Percentiles rank a stretch among this genome's conserved stretches.
phyloP scores from a whole-genome alignment of 2,329 filamentous ascomycete genomes.

The Blastomyces gilchristii region DNA sequence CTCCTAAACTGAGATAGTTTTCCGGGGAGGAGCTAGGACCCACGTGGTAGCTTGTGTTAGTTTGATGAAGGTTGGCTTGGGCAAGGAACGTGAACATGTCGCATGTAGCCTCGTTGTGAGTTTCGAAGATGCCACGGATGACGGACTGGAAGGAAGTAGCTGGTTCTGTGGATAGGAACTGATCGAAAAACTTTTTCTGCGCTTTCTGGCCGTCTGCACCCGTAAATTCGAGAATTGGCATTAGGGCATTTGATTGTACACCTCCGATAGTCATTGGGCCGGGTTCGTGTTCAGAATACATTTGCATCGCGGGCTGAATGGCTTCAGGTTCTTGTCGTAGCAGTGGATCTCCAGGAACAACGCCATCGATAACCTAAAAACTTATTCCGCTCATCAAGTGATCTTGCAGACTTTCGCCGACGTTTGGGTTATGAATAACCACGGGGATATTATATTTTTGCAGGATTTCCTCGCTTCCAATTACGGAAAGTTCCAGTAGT shows the following conservation, averaged over 20 bases:
- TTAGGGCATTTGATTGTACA: conserved; percentile 10
- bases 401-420: conserved; percentile 45
- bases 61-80: conserved; percentile 20
- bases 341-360: conserved; percentile 30
- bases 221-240: conserved; percentile 12
- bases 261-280: conserved; percentile 11
- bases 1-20: conserved; percentile 15
- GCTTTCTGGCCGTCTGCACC: neutral
- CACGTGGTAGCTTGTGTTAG: conserved; percentile 6
- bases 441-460: neutral
- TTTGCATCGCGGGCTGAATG: conserved; percentile 31
- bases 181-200: neutral
- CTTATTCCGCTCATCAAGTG: conserved; percentile 30
- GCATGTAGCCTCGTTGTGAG: neutral
- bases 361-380: conserved; percentile 20
- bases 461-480: conserved; percentile 34
- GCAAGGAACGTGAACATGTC: conserved; percentile 25
- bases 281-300: conserved; percentile 9
- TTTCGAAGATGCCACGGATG: neutral
- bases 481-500: conserved; percentile 50
- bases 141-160: neutral
- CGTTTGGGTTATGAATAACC: conserved; percentile 34
- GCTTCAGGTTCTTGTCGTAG: conserved; percentile 33
- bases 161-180: neutral
- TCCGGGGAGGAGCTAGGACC: neutral